phyloP scores from a whole-genome alignment of 495 filamentous ascomycete genomes.

The Lophiostoma macrostomum region DNA sequence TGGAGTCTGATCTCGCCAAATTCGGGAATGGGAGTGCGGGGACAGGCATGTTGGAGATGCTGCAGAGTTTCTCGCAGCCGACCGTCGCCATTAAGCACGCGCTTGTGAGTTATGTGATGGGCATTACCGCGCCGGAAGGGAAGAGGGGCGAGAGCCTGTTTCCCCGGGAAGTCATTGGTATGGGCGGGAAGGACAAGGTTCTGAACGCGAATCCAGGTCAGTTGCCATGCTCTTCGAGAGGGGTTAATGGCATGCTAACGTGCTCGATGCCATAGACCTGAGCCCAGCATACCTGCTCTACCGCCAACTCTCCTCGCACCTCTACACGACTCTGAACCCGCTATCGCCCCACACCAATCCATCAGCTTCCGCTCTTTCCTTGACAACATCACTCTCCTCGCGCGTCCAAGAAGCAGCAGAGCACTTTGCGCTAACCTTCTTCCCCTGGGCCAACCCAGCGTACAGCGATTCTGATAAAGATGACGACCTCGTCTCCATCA shows the following conservation, averaged over 20 bases:
- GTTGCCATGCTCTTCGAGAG: background rate
- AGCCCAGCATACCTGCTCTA: conserved; percentile 19
- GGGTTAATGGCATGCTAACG: too few relatives aligned
- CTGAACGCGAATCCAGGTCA: background rate
- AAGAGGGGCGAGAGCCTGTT: conserved; percentile 7
- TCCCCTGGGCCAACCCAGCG: conserved; percentile 24
- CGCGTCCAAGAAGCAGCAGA: conserved; percentile 21
- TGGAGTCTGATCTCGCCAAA: conserved; percentile 9
- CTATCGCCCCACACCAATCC: too few relatives aligned
- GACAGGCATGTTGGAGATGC: conserved; percentile 9
- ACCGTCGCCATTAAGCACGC: conserved; percentile 23
- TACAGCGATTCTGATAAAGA: conserved; percentile 20
- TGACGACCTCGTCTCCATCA: conserved; percentile 22
- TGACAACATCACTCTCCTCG: background rate
- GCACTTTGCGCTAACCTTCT: conserved; percentile 26
- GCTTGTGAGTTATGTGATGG: conserved; percentile 13
- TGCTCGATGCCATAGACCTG: conserved; percentile 1
- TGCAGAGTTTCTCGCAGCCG: conserved; percentile 10
- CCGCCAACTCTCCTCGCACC: conserved; percentile 21
- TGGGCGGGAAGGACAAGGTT: conserved; percentile 2
- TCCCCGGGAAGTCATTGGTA: conserved; percentile 13
- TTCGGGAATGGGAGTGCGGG: conserved; percentile 4
- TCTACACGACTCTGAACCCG: too few relatives aligned
- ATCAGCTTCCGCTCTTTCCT: background rate
- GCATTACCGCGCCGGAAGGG: conserved; percentile 3